Percentiles rank a stretch among this genome's conserved stretches.
Evolutionary conservation across 2,329 filamentous ascomycete species (phyloP).

Genomic region (Thielaviopsis musarum): DNA sequence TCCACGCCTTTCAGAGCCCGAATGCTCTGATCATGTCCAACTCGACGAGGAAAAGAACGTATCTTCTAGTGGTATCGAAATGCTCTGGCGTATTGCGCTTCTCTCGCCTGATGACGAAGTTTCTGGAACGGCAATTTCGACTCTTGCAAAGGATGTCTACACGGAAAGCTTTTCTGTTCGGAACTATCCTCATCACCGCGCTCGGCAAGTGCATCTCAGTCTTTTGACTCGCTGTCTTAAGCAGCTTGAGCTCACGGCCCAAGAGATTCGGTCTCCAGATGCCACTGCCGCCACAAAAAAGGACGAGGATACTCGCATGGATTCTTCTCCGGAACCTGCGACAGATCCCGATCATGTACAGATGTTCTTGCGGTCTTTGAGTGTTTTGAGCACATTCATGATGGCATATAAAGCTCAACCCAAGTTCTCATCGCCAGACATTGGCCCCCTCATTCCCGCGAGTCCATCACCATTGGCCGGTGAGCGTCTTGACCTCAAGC

Average conservation of each 20-base stretch:
- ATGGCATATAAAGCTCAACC: slow-evolving; percentile 45
- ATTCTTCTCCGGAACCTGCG: slow-evolving; percentile 19
- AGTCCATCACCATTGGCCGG: slow-evolving; percentile 39
- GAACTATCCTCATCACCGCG: slow-evolving; percentile 30
- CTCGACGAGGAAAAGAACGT: slow-evolving; percentile 35
- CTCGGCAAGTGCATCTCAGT: slow-evolving; percentile 45
- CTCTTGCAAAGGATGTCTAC: slow-evolving; percentile 56
- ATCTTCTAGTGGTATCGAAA: slow-evolving; percentile 41
- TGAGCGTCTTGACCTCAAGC: slow-evolving; percentile 49
- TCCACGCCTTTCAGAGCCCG: slow-evolving; percentile 23
- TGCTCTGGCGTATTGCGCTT: slow-evolving; percentile 72
- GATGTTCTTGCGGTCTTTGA: slow-evolving; percentile 50
- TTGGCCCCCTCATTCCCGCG: slow-evolving; percentile 34
- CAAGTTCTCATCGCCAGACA: slow-evolving; percentile 41
- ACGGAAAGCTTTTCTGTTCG: slow-evolving; percentile 38
- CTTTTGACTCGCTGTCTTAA: slow-evolving; percentile 58
- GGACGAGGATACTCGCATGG: not conserved
- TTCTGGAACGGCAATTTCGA: slow-evolving; percentile 49
- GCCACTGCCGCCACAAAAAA: slow-evolving; percentile 29
- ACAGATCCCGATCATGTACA: slow-evolving; percentile 36
- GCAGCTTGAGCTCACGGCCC: slow-evolving; percentile 49
- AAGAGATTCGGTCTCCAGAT: not conserved
- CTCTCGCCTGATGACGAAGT: slow-evolving; percentile 48
- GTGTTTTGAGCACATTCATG: slow-evolving; percentile 51
- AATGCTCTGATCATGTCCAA: slow-evolving; percentile 26